Evolutionary conservation across 2,329 filamentous ascomycete species (phyloP), one percentile per base, ranked within the genome.

Genomic region (Aspergillus luchuensis): DNA sequence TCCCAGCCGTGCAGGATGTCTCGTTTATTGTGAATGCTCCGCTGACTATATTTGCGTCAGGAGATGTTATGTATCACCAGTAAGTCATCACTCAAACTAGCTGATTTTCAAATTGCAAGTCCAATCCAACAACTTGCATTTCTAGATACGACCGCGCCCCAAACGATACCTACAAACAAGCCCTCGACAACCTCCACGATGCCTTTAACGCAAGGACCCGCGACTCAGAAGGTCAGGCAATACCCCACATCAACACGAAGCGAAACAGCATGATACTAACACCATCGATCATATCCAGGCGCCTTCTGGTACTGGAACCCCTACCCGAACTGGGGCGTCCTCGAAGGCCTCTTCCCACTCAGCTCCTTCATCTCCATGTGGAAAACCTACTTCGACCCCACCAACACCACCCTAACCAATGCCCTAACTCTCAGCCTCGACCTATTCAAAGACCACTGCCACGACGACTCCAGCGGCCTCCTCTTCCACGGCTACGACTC

Each of bases 401-500:
- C 69, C 45, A 78, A 79, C 13, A 76, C 73, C 0, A 81, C 79
- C 5, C 15, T 56, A 1, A 80, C 79, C 72, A 70, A 80, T 50
- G 80, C 84, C 41, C 73, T 82, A 53, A 66, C 78, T 1, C 68
- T 76, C 15, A 82, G 85, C 66, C 76, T 82, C 41, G 74, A 79
- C 10, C 75, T 82, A 2, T 72, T 85, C 23, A 78, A 80, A 63
- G 64, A 69, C 50, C 78, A 80, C 61, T 81, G 79, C 59, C 66
- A 71, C 13, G 72, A 81, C 63, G 60, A 71, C 33, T 71, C 69
- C 2, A 78, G 76, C 0, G 78, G 79, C 0, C 72, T 86, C 0
- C 71, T 84, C 0, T 79, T 83, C 0, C 84, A 87, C 62, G 84
- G 84, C 5, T 87, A 84, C 65, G 84, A 86, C 61, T 79, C 78